Evolutionary conservation across 164 flowering plant species (phyloP), one percentile per base, ranked within the genome.

Genomic region (Kingdonia uniflora): DNA sequence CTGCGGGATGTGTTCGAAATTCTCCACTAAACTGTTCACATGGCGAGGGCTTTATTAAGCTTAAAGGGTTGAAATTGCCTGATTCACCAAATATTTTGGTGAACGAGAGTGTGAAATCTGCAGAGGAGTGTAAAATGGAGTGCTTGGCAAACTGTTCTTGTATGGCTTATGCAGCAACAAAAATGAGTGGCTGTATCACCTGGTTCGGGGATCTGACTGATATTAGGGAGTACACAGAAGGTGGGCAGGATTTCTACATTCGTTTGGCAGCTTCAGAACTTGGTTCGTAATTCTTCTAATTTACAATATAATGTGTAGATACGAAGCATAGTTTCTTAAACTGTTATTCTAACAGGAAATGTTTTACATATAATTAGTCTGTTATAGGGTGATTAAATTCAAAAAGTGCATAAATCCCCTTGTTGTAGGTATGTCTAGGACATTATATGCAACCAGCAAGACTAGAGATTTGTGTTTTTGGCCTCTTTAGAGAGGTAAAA

Each of bases 1-100:
- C 74, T 0, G 54, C 14, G 22, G 86, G 86, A 13, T 82, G 90
- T 39, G 62, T 58, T 13, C 55, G 82, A 51, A 66, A 40, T 19
- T 56, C 54, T 1, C 45, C 57, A 0, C n/a, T 68, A 59, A 33
- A 43, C 10, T 80, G 87, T 42, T 12, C 19, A 0, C 17, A 43
- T 0, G 63, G 62, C 2, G 72, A 72, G 19, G 67, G 66, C n/a
- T 76, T 78, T 56, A 29, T 29, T 29, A 29, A 29, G 35, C 35
- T 29, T 8, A 29, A 29, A 29, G 8, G 35, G 16, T 13, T 58
- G 49, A 58, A 58, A 38, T 12, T 58, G 61, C 55, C 60, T 13
- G 59, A 56, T 45, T 14, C 17, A 14, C 10, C 51, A 13, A 4
- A 14, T 45, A 19, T 26, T n/a, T 10, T 19, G 13, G 39, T 35